Base-by-base conservation (phyloP, 805 yeast species). In the Candida sithepensis region DNA sequence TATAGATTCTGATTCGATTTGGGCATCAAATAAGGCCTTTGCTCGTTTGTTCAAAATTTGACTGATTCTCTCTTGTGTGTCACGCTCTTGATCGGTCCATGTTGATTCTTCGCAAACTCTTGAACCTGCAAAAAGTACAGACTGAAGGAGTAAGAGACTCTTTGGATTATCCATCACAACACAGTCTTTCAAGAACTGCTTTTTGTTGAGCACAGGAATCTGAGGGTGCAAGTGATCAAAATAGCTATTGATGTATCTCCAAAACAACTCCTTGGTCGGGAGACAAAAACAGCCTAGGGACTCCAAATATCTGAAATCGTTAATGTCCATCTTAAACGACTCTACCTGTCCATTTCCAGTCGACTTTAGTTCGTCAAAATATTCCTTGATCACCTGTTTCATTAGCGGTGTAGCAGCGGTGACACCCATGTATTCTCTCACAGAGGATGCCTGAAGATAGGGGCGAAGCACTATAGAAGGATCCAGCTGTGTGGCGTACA, bases 21-120 rank as follows among this genome's bases (percentile, higher is more conserved):
- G 78, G 1, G 86, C 77, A 57, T 86, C 92, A 61, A 78, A 85
- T 22, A 88, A 66, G 0, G 89, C 87, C 66, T 83, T 84, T 3
- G 90, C 91, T 16, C 95, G 73, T 54, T 81, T 75, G 65, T 81
- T 82, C 50, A 86, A 78, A 3, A 87, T 79, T 48, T 78, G 66
- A 42, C 52, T 45, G 1, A 54, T 44, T 21, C 44, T 38, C 12
- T 43, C 78, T 67, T 41, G 85, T 71, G 75, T 37, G 55, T 60
- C 30, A 69, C 60, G 28, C 19, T 58, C 58, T 77, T 88, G 46
- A 69, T 66, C 40, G 75, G 70, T 14, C 65, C 64, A 61, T 10
- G 73, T 67, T 3, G 82, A 79, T 58, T 82, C 81, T 6, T 66
- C 58, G 30, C 82, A 78, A 13, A 79, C 78, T 37, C 88, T 72